Evolutionary conservation across 352 stramenopile genomes (phyloP), one percentile per base, ranked within the genome.

Genomic region (Blastocystis sp.): DNA sequence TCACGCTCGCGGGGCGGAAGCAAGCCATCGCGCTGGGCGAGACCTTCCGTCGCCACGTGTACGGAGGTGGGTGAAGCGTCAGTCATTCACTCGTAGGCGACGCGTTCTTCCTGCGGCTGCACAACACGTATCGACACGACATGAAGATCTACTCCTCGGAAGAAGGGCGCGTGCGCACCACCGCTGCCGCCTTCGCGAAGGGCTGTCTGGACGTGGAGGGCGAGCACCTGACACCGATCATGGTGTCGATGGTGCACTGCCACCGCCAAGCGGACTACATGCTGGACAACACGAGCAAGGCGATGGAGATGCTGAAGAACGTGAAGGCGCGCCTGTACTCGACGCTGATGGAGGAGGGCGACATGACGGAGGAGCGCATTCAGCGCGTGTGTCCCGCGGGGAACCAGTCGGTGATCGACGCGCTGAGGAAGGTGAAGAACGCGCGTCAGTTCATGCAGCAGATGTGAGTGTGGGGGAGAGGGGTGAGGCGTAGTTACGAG

Each of bases 91-190:
- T 31, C n/a, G 77, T 92, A 62, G 91, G 91, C 19, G 61, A 88
- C 59, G 78, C 62, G 9, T 92, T 92, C 77, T 94, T 99, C 82
- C 93, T 99, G 69, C 95, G 97, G 31, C 93, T 99, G 50, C 98
- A 99, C 93, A 98, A 96, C 60, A 99, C 97, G 0, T 99, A 99
- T 91, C 95, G 98, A 3, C 98, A 99, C 93, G 97, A 99, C 91
- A 93, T 99, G 39, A 99, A 99, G 91, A 99, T 99, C 85, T 99
- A 98, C 91, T 98, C 97, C 9, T 98, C 94, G 3, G 97, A 99
- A 91, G 98, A 99, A 94, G 97, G 98, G 0, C 93, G 98, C 29
- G 97, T 99, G 41, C 98, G 99, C 93, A 99, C 99, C 92, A 99
- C 97, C 29, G 98, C 97, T 0, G 97, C 98, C n/a, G 96, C 97